Conservation (phyloP, 805 yeast species). For the Wickerhamiella alocasiicola region DNA sequence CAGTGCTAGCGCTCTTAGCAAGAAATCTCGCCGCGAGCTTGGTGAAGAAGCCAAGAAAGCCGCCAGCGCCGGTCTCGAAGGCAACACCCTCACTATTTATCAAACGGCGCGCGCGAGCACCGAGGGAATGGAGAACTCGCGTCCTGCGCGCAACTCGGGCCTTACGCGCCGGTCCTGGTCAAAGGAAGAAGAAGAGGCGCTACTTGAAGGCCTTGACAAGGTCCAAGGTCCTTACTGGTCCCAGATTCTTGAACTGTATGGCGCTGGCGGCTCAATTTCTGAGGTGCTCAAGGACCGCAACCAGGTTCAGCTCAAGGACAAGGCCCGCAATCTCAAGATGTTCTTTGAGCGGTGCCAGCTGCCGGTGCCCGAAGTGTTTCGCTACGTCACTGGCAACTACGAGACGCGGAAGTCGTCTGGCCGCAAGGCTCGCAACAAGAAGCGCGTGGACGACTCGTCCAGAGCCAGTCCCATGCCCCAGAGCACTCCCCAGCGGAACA, state of each 20-base stretch:
- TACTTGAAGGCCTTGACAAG: conserved; percentile 60
- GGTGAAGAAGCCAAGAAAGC: conserved; percentile 13
- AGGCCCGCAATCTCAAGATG: conserved; percentile 93
- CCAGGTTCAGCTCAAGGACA: conserved; percentile 88
- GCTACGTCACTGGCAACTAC: conserved; percentile 74
- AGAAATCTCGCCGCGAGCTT: conserved; percentile 10
- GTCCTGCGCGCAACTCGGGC: conserved; percentile 16
- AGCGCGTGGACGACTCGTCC: conserved; percentile 1
- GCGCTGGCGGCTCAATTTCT: conserved; percentile 80
- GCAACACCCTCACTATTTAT: conserved; percentile 22
- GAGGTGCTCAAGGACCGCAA: conserved; percentile 79
- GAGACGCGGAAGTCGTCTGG: conserved; percentile 20
- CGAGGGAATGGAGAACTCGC: conserved; percentile 19
- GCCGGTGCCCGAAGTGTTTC: conserved; percentile 68
- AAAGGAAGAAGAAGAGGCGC: conserved; percentile 73
- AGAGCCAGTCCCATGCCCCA: background rate
- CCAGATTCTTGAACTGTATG: conserved; percentile 76
- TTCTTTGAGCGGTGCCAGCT: conserved; percentile 62
- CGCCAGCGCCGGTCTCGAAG: conserved; percentile 13
- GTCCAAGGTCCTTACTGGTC: conserved; percentile 90
- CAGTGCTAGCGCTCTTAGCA: background rate
- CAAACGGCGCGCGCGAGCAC: conserved; percentile 21
- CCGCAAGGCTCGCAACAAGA: conserved; percentile 9
- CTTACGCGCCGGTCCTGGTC: conserved; percentile 66
- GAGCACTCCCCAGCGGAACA: background rate